phyloP scores from a whole-genome alignment of 2,329 filamentous ascomycete species.

The Sporothrix euskadiensis region DNA sequence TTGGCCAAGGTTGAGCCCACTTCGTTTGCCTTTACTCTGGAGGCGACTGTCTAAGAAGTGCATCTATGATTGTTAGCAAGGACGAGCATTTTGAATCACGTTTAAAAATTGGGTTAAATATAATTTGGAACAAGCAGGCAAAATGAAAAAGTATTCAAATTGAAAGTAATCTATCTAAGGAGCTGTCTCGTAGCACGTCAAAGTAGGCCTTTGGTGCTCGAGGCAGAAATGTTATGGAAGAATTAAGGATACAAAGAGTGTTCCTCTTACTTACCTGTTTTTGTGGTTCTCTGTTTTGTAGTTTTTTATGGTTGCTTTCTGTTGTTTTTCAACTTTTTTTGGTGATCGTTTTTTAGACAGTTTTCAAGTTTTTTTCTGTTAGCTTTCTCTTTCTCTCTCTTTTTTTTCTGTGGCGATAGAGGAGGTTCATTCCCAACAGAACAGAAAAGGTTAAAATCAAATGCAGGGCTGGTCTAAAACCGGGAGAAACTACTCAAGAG shows the following conservation, averaged over 20 bases:
- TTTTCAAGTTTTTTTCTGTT: background rate
- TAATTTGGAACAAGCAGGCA: background rate
- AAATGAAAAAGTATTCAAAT: background rate
- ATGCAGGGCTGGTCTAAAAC: no score
- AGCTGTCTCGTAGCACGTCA: background rate
- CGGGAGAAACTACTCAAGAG: background rate
- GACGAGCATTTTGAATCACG: no score
- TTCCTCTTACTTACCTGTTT: background rate
- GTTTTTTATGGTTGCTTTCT: background rate
- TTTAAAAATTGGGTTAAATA: no score
- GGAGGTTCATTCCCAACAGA: background rate
- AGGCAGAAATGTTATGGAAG: background rate
- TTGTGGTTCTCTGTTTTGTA: background rate
- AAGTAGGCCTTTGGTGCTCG: background rate
- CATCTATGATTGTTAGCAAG: no score
- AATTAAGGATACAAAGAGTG: no score
- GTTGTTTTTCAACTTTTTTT: background rate
- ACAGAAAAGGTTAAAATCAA: no score
- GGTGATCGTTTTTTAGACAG: background rate
- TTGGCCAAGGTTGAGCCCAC: slow-evolving; percentile 46
- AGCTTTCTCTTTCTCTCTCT: no score
- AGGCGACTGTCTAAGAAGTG: slow-evolving; percentile 31
- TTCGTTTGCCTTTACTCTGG: slow-evolving; percentile 47
- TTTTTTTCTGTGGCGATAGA: background rate
- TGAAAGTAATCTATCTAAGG: background rate